A percentile compares a stretch with the other conserved stretches of the same genome.
phyloP scores from a whole-genome alignment of 192 early-diverging fungal species.

The Coemansia sp. region DNA sequence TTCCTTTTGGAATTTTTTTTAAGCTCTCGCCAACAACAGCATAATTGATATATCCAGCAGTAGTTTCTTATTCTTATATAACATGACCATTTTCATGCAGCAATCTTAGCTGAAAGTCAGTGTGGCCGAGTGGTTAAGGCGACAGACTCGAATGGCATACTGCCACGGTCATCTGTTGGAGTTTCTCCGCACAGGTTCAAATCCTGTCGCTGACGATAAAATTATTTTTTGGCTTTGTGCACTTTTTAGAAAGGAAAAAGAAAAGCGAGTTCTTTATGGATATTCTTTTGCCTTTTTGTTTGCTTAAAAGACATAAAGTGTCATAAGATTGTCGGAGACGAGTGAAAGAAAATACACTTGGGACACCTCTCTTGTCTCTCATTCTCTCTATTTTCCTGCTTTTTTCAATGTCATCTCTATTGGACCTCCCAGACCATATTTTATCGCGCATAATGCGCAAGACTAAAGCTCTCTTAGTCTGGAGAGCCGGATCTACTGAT shows the following conservation, averaged over 20 bases:
- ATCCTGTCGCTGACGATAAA: slow-evolving; percentile 66
- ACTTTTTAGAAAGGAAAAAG: background rate
- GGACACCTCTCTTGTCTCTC: background rate
- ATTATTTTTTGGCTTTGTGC: background rate
- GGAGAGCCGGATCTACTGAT: background rate
- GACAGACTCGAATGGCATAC: slow-evolving; percentile 59
- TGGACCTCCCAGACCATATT: background rate
- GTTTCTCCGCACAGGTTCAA: slow-evolving; percentile 68
- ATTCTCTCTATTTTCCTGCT: background rate
- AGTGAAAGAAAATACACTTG: too few species aligned
- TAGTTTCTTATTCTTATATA: too few species aligned
- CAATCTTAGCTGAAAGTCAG: slow-evolving; percentile 13
- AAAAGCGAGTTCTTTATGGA: too few species aligned
- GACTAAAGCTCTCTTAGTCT: background rate
- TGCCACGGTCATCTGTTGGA: slow-evolving; percentile 52
- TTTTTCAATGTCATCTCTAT: background rate
- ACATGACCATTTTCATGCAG: too few species aligned
- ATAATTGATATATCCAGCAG: too few species aligned
- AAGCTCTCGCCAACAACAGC: too few species aligned
- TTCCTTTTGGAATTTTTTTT: too few species aligned
- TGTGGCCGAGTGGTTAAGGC: slow-evolving; percentile 71
- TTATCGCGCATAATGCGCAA: background rate
- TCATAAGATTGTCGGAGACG: too few species aligned
- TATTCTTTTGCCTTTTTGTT: too few species aligned
- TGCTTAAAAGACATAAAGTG: too few species aligned